Evolutionary conservation across 75 land plant species (phyloP).

Genomic region (Picea glauca): DNA sequence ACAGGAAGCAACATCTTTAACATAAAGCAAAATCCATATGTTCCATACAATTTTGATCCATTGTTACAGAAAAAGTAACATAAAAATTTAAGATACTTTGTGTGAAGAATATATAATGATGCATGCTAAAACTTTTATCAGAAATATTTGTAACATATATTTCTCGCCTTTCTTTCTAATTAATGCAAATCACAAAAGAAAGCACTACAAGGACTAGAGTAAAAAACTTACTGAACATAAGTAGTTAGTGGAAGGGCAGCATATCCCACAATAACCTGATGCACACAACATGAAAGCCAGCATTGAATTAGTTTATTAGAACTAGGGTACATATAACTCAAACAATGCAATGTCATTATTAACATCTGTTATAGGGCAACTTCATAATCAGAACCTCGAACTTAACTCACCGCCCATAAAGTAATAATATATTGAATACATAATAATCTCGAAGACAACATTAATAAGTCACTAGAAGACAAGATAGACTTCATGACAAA

Average conservation of each 20-base stretch:
- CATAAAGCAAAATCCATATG: background rate
- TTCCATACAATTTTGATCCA: background rate
- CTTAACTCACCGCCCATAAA: too few species aligned
- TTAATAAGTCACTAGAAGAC: too few species aligned
- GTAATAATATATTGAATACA: too few species aligned
- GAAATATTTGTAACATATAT: background rate
- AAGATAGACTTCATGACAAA: too few species aligned
- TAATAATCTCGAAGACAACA: too few species aligned
- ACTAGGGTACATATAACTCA: background rate
- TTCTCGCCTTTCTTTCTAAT: background rate
- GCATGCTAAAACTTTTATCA: background rate
- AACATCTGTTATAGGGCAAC: too few species aligned
- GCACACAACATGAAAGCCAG: background rate
- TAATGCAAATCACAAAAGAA: background rate
- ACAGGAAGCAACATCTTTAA: background rate
- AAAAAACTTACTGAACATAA: conserved; percentile 78
- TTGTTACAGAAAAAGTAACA: background rate
- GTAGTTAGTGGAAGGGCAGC: conserved; percentile 76
- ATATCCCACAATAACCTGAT: conserved; percentile 82
- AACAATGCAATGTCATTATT: too few species aligned
- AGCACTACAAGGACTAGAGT: background rate
- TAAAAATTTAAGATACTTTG: background rate
- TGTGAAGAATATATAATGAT: background rate
- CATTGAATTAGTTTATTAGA: background rate
- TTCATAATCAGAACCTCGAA: too few species aligned